A percentile compares a stretch with the other conserved stretches of the same genome.
Evolutionary conservation across 345 rosid genomes (phyloP).

Genomic region (Passiflora organensis): DNA sequence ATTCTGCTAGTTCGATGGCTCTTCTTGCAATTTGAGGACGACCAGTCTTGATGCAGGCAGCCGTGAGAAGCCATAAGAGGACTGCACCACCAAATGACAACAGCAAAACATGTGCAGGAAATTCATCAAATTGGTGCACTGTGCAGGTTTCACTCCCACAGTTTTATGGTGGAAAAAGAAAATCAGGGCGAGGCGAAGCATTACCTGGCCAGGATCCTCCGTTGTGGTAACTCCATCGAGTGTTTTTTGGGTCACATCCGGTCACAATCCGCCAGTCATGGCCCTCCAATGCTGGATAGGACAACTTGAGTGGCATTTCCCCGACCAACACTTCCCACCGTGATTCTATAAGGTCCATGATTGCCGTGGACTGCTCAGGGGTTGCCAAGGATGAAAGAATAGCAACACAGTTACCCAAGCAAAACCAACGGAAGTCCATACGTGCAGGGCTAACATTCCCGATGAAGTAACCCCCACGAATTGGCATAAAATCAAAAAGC

Average conservation of each 20-base stretch:
- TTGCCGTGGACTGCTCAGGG: constrained; percentile 83
- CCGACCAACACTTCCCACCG: constrained; percentile 97
- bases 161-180: background rate
- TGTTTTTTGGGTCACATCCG: constrained; percentile 93
- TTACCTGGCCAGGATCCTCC: constrained; percentile 99
- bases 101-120: background rate
- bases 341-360: constrained; percentile 95
- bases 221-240: constrained; percentile 97
- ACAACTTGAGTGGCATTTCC: constrained; percentile 92
- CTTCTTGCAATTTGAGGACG: constrained; percentile 89
- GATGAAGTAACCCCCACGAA: constrained; percentile 76
- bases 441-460: constrained; percentile 94
- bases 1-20: constrained; percentile 76
- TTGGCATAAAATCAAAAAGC: constrained; percentile 89
- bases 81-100: constrained; percentile 39
- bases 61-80: constrained; percentile 84
- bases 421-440: constrained; percentile 98
- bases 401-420: constrained; percentile 85
- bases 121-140: background rate
- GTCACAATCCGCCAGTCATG: constrained; percentile 89
- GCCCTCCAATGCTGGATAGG: constrained; percentile 86
- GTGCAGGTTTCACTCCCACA: background rate
- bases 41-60: constrained; percentile 86
- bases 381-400: constrained; percentile 88
- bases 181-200: background rate